Evolutionary conservation across 352 stramenopile genomes (phyloP).

Genomic region (Pythium aquatile): DNA sequence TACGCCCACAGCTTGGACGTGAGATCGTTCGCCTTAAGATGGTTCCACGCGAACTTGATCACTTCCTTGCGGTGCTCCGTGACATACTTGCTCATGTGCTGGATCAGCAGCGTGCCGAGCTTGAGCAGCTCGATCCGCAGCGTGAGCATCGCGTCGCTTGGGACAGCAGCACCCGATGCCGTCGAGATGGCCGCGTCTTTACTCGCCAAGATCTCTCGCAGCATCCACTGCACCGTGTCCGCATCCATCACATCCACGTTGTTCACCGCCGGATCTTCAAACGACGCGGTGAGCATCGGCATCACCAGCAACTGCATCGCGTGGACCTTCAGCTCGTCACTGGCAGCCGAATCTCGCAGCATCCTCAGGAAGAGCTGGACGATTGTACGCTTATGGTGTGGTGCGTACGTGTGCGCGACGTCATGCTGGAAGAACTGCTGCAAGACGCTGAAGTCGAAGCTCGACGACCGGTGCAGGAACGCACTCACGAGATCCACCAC

Average conservation of each 20-base stretch:
- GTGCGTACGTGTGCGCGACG: conserved; percentile 63
- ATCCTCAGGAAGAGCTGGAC: conserved; percentile 90
- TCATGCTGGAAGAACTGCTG: conserved; percentile 87
- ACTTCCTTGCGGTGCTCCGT: conserved; percentile 95
- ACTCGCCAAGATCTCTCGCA: conserved; percentile 84
- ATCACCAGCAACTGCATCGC: conserved; percentile 93
- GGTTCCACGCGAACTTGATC: conserved; percentile 98
- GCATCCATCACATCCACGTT: conserved; percentile 87
- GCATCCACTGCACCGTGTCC: conserved; percentile 87
- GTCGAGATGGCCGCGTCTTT: conserved; percentile 43
- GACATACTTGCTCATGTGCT: conserved; percentile 93
- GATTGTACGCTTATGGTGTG: conserved; percentile 78
- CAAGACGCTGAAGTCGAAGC: conserved; percentile 94
- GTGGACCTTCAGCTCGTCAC: conserved; percentile 91
- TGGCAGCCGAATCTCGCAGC: conserved; percentile 53
- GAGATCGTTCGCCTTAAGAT: conserved; percentile 94
- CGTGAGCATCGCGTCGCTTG: conserved; percentile 66
- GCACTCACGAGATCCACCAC: conserved; percentile 95
- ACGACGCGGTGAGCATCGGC: conserved; percentile 89
- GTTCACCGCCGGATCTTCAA: conserved; percentile 70
- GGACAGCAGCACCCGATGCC: conserved; percentile 6
- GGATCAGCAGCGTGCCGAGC: conserved; percentile 94
- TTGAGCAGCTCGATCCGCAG: conserved; percentile 93
- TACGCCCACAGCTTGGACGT: conserved; percentile 97
- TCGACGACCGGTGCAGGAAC: conserved; percentile 90